phyloP scores from a whole-genome alignment of 1,284 basidiomycete genomes.

The Ceratobasidium sp. region DNA sequence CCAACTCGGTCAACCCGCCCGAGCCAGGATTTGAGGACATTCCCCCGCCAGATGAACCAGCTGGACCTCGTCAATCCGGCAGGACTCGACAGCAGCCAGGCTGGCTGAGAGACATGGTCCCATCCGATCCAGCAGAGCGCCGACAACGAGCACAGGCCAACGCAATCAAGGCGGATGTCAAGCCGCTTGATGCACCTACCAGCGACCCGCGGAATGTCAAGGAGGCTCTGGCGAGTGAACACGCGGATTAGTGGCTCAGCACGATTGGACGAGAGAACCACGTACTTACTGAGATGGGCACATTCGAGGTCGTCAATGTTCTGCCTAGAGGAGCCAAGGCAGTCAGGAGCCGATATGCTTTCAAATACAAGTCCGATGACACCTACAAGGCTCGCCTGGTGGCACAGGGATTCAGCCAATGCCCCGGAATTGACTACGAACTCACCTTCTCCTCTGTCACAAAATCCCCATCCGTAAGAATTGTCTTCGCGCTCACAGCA shows the following conservation, averaged over 20 bases:
- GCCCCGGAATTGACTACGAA: not conserved
- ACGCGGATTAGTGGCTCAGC: not conserved
- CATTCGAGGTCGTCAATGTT: not conserved
- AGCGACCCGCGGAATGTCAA: not conserved
- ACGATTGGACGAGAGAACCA: not conserved
- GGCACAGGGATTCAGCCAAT: conserved; percentile 5
- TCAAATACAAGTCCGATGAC: not conserved
- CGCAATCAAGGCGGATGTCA: not conserved
- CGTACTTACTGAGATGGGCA: not conserved
- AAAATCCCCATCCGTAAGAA: not conserved
- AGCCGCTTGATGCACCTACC: not conserved
- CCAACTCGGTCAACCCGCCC: not conserved
- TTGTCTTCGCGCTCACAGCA: conserved; percentile 17
- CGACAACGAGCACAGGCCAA: not conserved
- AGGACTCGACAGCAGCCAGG: not conserved
- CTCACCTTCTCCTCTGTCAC: conserved; percentile 28
- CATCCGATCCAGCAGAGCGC: not conserved
- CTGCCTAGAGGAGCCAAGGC: not conserved
- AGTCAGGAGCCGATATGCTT: not conserved
- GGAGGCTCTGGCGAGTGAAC: not conserved
- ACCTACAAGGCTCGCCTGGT: conserved; percentile 11
- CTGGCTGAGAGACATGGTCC: not conserved
- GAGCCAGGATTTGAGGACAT: not conserved
- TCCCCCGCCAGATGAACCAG: not conserved
- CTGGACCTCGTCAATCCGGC: not conserved